Percentiles rank a stretch among this genome's conserved stretches.
These are phyloP conservation scores for Diplodia scrobiculata DNA, from an alignment of 2,329 filamentous ascomycete genomes.

Conservation along the genomic window DNA sequence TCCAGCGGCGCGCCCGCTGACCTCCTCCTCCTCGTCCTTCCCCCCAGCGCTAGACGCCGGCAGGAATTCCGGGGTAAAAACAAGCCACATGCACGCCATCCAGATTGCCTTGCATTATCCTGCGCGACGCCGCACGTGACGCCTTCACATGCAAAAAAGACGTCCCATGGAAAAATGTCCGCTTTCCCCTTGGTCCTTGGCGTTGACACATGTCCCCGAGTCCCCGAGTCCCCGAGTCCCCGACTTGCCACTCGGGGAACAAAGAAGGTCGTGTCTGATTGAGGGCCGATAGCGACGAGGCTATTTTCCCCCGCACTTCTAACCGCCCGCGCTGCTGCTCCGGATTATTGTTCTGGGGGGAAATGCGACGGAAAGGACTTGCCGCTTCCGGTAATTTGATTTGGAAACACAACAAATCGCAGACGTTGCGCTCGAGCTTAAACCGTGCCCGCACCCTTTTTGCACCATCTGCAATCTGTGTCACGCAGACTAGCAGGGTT, in stretches of 20 bases:
- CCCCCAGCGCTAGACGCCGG: neutral
- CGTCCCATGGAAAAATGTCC: neutral
- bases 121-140: constrained; percentile 1
- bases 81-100: constrained; percentile 23
- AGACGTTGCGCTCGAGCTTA: neutral
- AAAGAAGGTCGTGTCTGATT: neutral
- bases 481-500: neutral
- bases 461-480: neutral
- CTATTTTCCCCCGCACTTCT: neutral
- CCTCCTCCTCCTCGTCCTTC: neutral
- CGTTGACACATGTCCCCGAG: constrained; percentile 19
- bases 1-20: constrained; percentile 3
- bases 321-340: neutral
- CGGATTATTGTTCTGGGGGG: neutral
- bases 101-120: constrained; percentile 17
- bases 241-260: no score
- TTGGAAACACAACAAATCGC: neutral
- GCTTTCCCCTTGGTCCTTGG: constrained; percentile 4
- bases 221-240: neutral
- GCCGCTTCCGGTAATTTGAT: constrained; percentile 1
- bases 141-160: constrained; percentile 18
- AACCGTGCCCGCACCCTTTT: neutral
- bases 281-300: neutral
- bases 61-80: constrained; percentile 19
- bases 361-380: neutral